phyloP scores from a whole-genome alignment of 768 basidiomycete genomes.

The Suillus fuscotomentosus region DNA sequence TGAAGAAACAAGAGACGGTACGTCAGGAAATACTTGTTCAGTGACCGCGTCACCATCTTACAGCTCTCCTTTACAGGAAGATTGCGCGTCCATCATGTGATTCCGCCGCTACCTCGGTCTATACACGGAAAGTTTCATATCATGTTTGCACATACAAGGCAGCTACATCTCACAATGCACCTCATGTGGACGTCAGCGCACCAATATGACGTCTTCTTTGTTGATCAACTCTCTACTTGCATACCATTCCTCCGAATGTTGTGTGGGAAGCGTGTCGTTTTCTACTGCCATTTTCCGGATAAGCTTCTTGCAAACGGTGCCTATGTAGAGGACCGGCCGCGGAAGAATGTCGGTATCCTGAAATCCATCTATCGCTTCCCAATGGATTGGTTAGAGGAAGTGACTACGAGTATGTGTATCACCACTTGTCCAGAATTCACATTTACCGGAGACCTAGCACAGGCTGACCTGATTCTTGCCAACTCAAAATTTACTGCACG shows the following conservation, averaged over 20 bases:
- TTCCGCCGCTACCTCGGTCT: slow-evolving; percentile 78
- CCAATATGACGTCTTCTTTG: slow-evolving; percentile 82
- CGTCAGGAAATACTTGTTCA: slow-evolving; percentile 14
- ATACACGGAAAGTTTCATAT: slow-evolving; percentile 83
- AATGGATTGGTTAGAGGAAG: slow-evolving; percentile 88
- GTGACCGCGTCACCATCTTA: neutral
- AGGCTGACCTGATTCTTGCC: slow-evolving; percentile 87
- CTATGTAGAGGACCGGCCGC: slow-evolving; percentile 52
- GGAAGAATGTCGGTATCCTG: slow-evolving; percentile 33
- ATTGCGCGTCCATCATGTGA: slow-evolving; percentile 69
- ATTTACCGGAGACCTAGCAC: slow-evolving; percentile 45
- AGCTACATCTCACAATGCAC: slow-evolving; percentile 74
- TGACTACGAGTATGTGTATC: slow-evolving; percentile 71
- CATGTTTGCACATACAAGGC: slow-evolving; percentile 83
- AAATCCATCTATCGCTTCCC: slow-evolving; percentile 67
- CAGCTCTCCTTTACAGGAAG: slow-evolving; percentile 53
- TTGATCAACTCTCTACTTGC: slow-evolving; percentile 94
- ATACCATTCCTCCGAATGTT: slow-evolving; percentile 76
- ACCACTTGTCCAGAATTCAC: neutral
- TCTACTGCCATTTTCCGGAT: slow-evolving; percentile 98
- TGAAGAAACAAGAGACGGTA: slow-evolving; percentile 91
- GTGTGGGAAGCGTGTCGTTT: slow-evolving; percentile 78
- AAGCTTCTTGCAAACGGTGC: slow-evolving; percentile 80
- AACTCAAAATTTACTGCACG: slow-evolving; percentile 91
- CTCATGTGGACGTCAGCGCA: slow-evolving; percentile 49